Conservation (phyloP, 257 asterid species). For the Fraxinus anomala region DNA sequence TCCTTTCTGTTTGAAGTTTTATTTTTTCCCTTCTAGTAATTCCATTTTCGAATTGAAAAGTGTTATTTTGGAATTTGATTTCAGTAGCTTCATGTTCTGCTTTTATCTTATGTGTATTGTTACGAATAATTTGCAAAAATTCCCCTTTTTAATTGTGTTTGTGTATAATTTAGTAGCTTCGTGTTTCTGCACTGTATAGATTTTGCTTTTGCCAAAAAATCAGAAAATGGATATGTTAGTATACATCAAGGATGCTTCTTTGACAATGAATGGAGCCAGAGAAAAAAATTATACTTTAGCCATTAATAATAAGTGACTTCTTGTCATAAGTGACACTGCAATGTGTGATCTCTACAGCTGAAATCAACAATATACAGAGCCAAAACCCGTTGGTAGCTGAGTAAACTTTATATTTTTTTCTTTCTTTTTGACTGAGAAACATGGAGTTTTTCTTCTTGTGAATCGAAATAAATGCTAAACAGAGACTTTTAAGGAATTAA, state of each 20-base stretch:
- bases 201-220: background rate
- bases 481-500: conserved; percentile 28
- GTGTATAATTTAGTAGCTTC: background rate
- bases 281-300: conserved; percentile 67
- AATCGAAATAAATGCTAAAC: conserved; percentile 20
- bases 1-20: background rate
- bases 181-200: conserved; percentile 51
- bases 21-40: background rate
- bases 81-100: background rate
- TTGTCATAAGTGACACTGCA: conserved; percentile 70
- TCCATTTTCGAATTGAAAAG: background rate
- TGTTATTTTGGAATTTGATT: background rate
- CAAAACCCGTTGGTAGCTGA: conserved; percentile 48
- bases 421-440: background rate
- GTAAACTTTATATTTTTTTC: conserved; percentile 34
- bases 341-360: conserved; percentile 31
- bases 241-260: conserved; percentile 87
- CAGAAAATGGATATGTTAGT: background rate
- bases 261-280: conserved; percentile 95
- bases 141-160: background rate
- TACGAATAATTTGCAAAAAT: no score
- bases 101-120: no score
- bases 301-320: conserved; percentile 68
- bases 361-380: conserved; percentile 41
- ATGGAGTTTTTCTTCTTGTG: background rate